phyloP scores from a whole-genome alignment of 768 basidiomycete species.

The Mycena alexandri region DNA sequence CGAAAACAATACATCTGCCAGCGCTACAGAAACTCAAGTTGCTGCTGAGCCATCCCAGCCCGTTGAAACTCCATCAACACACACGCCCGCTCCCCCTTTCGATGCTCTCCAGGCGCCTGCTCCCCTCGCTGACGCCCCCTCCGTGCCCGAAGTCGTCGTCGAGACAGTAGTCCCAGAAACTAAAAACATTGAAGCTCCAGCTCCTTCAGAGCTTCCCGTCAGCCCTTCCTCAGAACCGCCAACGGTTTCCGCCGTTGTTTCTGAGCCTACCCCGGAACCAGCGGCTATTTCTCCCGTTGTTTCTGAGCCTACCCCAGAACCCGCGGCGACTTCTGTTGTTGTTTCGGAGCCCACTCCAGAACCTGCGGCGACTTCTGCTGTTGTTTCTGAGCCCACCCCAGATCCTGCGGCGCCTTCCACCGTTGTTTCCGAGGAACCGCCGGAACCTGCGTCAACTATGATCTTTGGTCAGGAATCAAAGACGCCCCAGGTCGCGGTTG shows the following conservation, averaged over 20 bases:
- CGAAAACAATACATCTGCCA: slow-evolving; percentile 49
- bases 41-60: neutral
- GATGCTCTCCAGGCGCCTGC: neutral
- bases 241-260: neutral
- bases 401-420: neutral
- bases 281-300: neutral
- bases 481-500: too few species aligned
- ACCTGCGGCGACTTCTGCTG: neutral
- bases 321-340: neutral
- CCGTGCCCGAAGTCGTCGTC: slow-evolving; percentile 15
- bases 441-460: too few species aligned
- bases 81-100: slow-evolving; percentile 28
- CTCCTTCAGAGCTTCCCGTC: slow-evolving; percentile 10
- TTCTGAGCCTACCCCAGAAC: neutral
- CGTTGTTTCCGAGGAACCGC: neutral
- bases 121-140: neutral
- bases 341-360: neutral
- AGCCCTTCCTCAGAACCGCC: neutral
- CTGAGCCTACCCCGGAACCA: neutral
- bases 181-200: slow-evolving; percentile 14
- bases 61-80: slow-evolving; percentile 36
- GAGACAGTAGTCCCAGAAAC: slow-evolving; percentile 20
- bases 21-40: neutral
- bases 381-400: neutral
- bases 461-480: too few species aligned